phyloP scores from a whole-genome alignment of 176 grass and related monocot genomes.

The Triticum dicoccoides region DNA sequence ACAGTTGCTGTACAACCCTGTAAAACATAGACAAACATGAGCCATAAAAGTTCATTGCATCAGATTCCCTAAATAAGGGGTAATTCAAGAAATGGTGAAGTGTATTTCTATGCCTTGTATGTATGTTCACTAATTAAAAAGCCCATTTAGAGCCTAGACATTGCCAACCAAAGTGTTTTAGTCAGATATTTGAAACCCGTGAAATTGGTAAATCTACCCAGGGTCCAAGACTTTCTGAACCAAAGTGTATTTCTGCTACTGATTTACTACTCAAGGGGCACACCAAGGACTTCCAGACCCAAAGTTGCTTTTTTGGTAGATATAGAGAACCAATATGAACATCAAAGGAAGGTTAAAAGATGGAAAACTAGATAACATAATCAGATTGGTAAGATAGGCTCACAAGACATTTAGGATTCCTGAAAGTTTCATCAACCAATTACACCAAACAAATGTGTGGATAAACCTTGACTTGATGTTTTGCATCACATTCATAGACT shows the following conservation, averaged over 20 bases:
- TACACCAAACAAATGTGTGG: slow-evolving; percentile 15
- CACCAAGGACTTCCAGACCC: background rate
- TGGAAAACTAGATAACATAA: background rate
- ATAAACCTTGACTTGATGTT: background rate
- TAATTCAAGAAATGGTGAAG: background rate
- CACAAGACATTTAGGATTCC: slow-evolving; percentile 6
- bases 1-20: slow-evolving; percentile 80
- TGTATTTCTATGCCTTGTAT: background rate
- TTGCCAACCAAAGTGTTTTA: background rate
- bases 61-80: background rate
- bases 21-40: slow-evolving; percentile 31
- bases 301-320: background rate
- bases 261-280: background rate
- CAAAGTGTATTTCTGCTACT: background rate
- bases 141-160: slow-evolving; percentile 3
- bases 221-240: background rate
- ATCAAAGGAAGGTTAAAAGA: slow-evolving; percentile 17
- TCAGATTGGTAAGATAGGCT: background rate
- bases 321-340: background rate
- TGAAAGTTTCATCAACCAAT: background rate
- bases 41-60: background rate
- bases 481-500: background rate
- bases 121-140: background rate
- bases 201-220: background rate
- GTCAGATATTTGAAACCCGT: background rate